Evolutionary conservation across 441 rosid genomes (phyloP).

Genomic region (Populus hybrid): DNA sequence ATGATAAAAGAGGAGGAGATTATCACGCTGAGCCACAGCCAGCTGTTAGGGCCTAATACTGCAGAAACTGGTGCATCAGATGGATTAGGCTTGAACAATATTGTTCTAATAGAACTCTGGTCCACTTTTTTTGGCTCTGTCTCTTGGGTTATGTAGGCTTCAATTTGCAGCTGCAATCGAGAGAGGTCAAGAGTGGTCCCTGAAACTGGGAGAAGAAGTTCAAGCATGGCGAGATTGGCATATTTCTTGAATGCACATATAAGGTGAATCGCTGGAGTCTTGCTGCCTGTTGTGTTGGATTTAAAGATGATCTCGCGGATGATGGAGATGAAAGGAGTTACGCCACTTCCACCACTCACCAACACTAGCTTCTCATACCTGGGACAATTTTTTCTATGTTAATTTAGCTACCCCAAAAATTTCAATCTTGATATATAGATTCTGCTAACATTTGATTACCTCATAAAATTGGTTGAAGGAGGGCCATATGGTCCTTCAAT

Average conservation of each 20-base stretch:
- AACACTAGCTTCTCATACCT: conserved; percentile 73
- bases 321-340: conserved; percentile 78
- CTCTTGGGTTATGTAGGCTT: conserved; percentile 75
- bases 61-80: conserved; percentile 56
- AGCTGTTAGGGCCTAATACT: conserved; percentile 61
- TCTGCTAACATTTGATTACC: conserved; percentile 22
- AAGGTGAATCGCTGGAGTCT: conserved; percentile 50
- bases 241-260: conserved; percentile 67
- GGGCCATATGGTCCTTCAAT: conserved; percentile 70
- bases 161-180: conserved; percentile 45
- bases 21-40: conserved; percentile 74
- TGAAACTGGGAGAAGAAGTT: conserved; percentile 60
- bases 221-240: conserved; percentile 61
- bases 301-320: conserved; percentile 54
- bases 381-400: neutral
- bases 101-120: conserved; percentile 29
- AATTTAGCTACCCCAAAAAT: neutral
- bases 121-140: conserved; percentile 17
- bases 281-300: conserved; percentile 29
- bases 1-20: conserved; percentile 61
- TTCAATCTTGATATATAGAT: neutral
- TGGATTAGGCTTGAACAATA: conserved; percentile 56
- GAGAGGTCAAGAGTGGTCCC: conserved; percentile 42
- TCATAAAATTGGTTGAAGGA: conserved; percentile 29
- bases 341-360: conserved; percentile 95